Conservation (phyloP, 805 yeast species). For the Kodamaea sagamina region DNA sequence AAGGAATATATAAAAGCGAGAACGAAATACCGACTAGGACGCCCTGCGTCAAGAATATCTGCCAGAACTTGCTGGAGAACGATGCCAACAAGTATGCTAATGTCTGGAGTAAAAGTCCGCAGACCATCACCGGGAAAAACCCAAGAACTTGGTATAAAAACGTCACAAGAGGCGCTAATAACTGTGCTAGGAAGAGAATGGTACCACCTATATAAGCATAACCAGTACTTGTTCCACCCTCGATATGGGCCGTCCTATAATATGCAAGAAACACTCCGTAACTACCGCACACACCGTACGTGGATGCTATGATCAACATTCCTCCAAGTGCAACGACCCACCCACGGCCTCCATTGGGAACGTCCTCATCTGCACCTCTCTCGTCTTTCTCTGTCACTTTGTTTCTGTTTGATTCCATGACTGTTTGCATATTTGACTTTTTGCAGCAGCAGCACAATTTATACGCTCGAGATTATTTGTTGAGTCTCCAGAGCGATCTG, state of each 20-base stretch:
- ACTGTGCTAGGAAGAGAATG: constrained; percentile 56
- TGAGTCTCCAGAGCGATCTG: background rate
- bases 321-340: constrained; percentile 57
- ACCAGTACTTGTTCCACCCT: constrained; percentile 47
- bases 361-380: constrained; percentile 1
- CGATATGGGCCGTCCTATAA: constrained; percentile 45
- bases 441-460: constrained; percentile 1
- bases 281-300: constrained; percentile 61
- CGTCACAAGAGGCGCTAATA: constrained; percentile 55
- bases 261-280: constrained; percentile 60
- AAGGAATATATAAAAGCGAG: constrained; percentile 45
- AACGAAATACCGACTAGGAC: constrained; percentile 51
- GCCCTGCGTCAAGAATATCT: constrained; percentile 55
- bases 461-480: background rate
- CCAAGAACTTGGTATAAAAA: constrained; percentile 53
- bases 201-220: constrained; percentile 55
- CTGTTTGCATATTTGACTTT: background rate
- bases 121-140: constrained; percentile 44
- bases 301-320: constrained; percentile 46
- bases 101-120: constrained; percentile 48
- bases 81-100: constrained; percentile 53
- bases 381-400: constrained; percentile 1
- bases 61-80: constrained; percentile 52
- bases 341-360: constrained; percentile 50
- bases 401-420: constrained; percentile 2